phyloP scores from a whole-genome alignment of 1,139 yeast genomes.

The Magnusiomyces paraingens region DNA sequence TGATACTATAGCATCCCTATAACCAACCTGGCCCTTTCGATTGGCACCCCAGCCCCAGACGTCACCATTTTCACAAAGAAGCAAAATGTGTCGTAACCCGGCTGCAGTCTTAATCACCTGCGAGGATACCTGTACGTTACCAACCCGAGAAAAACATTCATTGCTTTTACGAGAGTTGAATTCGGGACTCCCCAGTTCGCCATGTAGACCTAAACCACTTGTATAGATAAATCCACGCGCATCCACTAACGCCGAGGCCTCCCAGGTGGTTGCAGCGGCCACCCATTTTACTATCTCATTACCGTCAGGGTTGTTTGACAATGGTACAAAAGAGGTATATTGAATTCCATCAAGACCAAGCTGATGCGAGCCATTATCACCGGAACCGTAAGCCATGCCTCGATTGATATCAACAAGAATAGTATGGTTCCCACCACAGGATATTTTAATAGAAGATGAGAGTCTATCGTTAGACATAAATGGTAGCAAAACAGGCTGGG shows the following conservation, averaged over 20 bases:
- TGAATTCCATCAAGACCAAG: slow-evolving; percentile 34
- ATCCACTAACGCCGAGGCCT: slow-evolving; percentile 52
- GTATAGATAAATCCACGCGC: slow-evolving; percentile 39
- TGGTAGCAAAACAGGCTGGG: slow-evolving; percentile 30
- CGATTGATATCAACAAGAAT: slow-evolving; percentile 41
- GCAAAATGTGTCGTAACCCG: slow-evolving; percentile 56
- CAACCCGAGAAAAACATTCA: slow-evolving; percentile 8
- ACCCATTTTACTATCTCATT: slow-evolving; percentile 9
- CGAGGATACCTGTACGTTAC: neutral
- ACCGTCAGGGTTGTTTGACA: neutral
- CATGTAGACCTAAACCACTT: slow-evolving; percentile 61
- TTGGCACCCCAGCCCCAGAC: slow-evolving; percentile 81
- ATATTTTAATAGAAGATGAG: slow-evolving; percentile 21
- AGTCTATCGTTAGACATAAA: neutral
- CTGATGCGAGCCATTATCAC: slow-evolving; percentile 55
- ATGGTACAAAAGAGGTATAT: neutral
- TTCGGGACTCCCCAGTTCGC: slow-evolving; percentile 56
- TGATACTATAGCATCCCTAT: slow-evolving; percentile 17
- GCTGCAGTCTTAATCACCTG: slow-evolving; percentile 29
- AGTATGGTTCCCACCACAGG: slow-evolving; percentile 86
- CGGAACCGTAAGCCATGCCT: slow-evolving; percentile 53
- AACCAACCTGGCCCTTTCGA: slow-evolving; percentile 63
- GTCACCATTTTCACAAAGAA: slow-evolving; percentile 38
- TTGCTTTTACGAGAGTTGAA: neutral
- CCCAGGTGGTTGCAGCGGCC: slow-evolving; percentile 65